phyloP scores from a whole-genome alignment of 306 rosid genomes.

The Nissolia schottii region DNA sequence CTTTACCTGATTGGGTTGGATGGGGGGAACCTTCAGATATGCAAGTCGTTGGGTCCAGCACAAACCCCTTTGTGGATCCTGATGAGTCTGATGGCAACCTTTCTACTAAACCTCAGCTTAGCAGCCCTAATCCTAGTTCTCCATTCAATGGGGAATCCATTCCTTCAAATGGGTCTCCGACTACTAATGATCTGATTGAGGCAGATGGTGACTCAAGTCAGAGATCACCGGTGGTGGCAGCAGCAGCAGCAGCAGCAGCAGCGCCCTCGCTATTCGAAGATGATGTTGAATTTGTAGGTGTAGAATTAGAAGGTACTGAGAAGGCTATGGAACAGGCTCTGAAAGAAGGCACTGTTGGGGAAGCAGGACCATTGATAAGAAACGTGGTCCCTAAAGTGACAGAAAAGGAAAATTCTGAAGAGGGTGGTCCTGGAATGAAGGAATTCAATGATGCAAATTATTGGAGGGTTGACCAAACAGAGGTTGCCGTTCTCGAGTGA shows the following conservation, averaged over 20 bases:
- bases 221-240: no score
- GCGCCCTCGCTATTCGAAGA: conserved; percentile 89
- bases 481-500: conserved; percentile 88
- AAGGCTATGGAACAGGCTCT: conserved; percentile 99
- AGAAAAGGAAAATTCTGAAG: conserved; percentile 71
- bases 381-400: conserved; percentile 48
- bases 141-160: conserved; percentile 41
- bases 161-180: conserved; percentile 62
- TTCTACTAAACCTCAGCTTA: conserved; percentile 39
- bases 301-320: conserved; percentile 88
- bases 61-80: conserved; percentile 76
- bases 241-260: no score
- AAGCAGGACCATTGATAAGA: conserved; percentile 97
- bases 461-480: conserved; percentile 99
- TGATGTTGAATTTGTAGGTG: conserved; percentile 95
- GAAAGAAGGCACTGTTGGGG: conserved; percentile 97
- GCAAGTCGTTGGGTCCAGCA: conserved; percentile 64
- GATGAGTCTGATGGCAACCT: conserved; percentile 37
- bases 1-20: conserved; percentile 90
- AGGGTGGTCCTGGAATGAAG: conserved; percentile 65
- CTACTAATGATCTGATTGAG: conserved; percentile 39
- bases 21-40: conserved; percentile 78
- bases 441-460: conserved; percentile 95
- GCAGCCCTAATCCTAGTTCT: conserved; percentile 39
- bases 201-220: conserved; percentile 49